Evolutionary conservation across 805 yeast species (phyloP), one percentile per base, ranked within the genome.

Genomic region (Saturnispora sekii): DNA sequence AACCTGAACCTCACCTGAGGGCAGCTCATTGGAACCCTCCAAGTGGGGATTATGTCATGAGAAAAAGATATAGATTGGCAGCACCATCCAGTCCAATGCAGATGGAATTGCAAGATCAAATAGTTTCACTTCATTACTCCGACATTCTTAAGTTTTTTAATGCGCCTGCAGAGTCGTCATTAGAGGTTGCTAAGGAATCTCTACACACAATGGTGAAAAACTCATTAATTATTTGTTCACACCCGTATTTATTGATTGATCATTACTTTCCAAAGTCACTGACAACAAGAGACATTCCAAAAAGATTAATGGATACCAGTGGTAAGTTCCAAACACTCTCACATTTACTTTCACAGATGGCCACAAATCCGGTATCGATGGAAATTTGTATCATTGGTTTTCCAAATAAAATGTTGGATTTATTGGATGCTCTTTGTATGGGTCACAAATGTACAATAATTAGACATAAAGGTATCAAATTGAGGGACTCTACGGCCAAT

Each of bases 41-140:
- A 7, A 21, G 38, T 7, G 8, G 15, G 7, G 34, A 12, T 18
- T 43, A 43, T 14, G 26, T 37, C 7, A 15, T 15, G 5, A 21
- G 30, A 4, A 32, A 21, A 12, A 12, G 32, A 10, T 87, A 85
- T 59, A 74, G 78, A 60, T 66, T 88, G 26, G 84, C 94, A 1
- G 81, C 90, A 6, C 89, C 95, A 3, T 40, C 45, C 14, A 36
- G 36, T 15, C 45, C 40, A 16, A n/a, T 43, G 16, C 97, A 90
- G 59, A 82, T 80, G 55, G 93, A 88, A 55, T 69, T 90, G 43
- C 85, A 89, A 10, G 95, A 90, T 61, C 96, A 88, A 59, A 88
- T 93, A 29, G 84, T 90, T 10, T 84, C 95, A 1, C 68, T 88
- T 35, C 97, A 90, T 63, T 90, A 89, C 59, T 78, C 90, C 31